These are phyloP conservation scores for Penicillium thymicola DNA, from an alignment of 2,329 filamentous ascomycete species.

Conservation along the genomic window DNA sequence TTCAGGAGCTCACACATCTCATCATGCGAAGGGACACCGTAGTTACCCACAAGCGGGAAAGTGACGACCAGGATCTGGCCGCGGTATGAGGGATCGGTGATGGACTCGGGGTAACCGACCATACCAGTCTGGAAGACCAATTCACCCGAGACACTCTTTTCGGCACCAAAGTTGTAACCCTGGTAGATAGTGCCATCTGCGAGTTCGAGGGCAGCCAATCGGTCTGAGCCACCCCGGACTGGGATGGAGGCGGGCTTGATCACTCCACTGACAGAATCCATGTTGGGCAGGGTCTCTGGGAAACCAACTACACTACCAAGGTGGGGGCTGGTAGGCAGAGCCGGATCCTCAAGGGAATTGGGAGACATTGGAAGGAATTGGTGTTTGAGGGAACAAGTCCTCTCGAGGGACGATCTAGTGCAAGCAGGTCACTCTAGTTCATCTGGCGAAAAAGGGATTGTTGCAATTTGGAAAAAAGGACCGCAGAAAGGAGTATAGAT, in stretches of 20 bases:
- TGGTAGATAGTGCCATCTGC: slow-evolving; percentile 88
- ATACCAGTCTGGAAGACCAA: slow-evolving; percentile 99
- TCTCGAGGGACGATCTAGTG: slow-evolving; percentile 38
- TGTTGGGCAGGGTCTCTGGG: slow-evolving; percentile 30
- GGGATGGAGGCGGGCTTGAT: slow-evolving; percentile 61
- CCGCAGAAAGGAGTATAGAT: slow-evolving; percentile 14
- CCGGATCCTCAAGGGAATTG: slow-evolving; percentile 28
- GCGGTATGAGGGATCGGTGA: slow-evolving; percentile 83
- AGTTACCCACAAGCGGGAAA: slow-evolving; percentile 94
- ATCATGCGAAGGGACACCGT: slow-evolving; percentile 88
- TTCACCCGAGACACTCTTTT: slow-evolving; percentile 92
- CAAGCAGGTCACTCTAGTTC: slow-evolving; percentile 35
- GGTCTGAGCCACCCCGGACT: slow-evolving; percentile 52
- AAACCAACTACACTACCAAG: slow-evolving; percentile 41
- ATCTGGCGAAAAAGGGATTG: slow-evolving; percentile 27
- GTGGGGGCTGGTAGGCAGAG: slow-evolving; percentile 40
- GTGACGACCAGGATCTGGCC: slow-evolving; percentile 96
- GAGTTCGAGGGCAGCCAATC: slow-evolving; percentile 81
- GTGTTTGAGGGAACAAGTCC: slow-evolving; percentile 32
- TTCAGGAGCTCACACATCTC: slow-evolving; percentile 78
- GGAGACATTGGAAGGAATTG: slow-evolving; percentile 28
- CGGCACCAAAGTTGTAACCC: slow-evolving; percentile 92
- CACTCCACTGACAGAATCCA: slow-evolving; percentile 33
- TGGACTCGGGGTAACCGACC: slow-evolving; percentile 96
- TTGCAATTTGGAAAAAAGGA: neutral